Conservation (phyloP, 2,329 filamentous ascomycete species). For the Zymoseptoria passerinii region DNA sequence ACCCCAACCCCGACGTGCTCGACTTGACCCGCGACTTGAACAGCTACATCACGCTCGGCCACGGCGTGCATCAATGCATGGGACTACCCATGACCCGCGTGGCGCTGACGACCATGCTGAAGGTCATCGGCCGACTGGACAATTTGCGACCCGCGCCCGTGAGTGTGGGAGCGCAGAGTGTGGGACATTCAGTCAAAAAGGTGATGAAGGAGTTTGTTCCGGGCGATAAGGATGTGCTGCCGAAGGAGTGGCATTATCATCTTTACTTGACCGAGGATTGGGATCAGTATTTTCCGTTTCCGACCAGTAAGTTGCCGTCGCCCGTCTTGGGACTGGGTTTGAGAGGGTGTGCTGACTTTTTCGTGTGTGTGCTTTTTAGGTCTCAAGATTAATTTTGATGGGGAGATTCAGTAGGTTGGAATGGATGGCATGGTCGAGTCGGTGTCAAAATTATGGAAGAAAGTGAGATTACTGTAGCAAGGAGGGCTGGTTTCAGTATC, state of each 20-base stretch:
- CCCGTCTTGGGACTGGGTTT: too few species aligned
- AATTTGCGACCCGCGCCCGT: constrained; percentile 33
- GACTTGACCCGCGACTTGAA: constrained; percentile 34
- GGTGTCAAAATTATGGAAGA: neutral
- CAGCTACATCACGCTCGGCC: constrained; percentile 38
- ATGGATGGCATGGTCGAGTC: neutral
- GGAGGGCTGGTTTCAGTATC: too few species aligned
- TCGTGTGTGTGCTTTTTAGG: constrained; percentile 15
- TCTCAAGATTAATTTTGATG: constrained; percentile 29
- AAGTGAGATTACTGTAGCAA: too few species aligned
- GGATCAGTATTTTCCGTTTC: constrained; percentile 41
- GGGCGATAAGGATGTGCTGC: constrained; percentile 26
- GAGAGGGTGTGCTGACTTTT: constrained; percentile 4
- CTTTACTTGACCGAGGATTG: constrained; percentile 42
- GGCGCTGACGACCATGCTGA: constrained; percentile 40
- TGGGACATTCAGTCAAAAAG: constrained; percentile 37
- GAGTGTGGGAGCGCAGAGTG: constrained; percentile 23
- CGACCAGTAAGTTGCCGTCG: constrained; percentile 37
- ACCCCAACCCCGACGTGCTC: constrained; percentile 35
- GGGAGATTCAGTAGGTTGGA: constrained; percentile 5
- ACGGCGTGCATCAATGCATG: constrained; percentile 37
- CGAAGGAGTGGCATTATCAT: constrained; percentile 31
- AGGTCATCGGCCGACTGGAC: constrained; percentile 34
- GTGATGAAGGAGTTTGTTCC: constrained; percentile 30
- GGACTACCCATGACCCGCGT: constrained; percentile 37